phyloP scores from a whole-genome alignment of 169 alveolate species.

The Besnoitia besnoiti region DNA sequence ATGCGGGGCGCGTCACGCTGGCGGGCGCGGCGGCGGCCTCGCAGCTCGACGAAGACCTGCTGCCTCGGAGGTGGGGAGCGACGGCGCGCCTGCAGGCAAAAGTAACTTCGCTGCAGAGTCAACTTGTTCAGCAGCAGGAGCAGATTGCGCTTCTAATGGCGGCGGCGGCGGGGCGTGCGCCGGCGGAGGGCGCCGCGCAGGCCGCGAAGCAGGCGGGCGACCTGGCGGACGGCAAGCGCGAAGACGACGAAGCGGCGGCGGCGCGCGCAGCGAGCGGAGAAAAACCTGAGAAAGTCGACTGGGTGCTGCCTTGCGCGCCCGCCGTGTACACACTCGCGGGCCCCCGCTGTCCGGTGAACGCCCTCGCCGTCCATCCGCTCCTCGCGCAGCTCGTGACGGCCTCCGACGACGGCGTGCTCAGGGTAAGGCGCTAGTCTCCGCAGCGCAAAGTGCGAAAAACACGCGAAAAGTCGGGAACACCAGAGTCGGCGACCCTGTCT shows the following conservation, averaged over 20 bases:
- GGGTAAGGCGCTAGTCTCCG: conserved; percentile 52
- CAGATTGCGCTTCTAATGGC: conserved; percentile 45
- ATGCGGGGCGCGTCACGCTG: neutral
- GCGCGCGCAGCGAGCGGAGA: neutral
- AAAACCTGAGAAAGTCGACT: neutral
- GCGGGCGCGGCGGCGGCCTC: neutral
- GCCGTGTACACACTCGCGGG: conserved; percentile 29
- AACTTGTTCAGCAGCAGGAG: conserved; percentile 50
- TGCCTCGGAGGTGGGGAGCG: conserved; percentile 58
- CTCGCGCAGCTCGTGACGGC: conserved; percentile 52
- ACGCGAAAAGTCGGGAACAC: too few relatives aligned
- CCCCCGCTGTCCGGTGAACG: conserved; percentile 35
- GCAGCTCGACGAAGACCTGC: conserved; percentile 44
- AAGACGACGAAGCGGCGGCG: neutral
- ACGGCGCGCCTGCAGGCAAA: conserved; percentile 59
- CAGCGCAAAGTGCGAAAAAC: too few relatives aligned
- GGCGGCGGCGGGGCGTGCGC: conserved; percentile 20
- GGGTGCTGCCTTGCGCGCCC: neutral
- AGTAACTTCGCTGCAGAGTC: conserved; percentile 48
- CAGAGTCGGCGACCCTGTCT: too few relatives aligned
- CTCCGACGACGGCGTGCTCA: conserved; percentile 54
- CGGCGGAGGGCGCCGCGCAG: neutral
- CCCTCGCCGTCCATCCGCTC: conserved; percentile 50
- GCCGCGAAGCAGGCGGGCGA: neutral
- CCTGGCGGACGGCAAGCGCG: neutral